Conservation (phyloP, 108 stramenopile species). For the Poteriospumella lacustris region DNA sequence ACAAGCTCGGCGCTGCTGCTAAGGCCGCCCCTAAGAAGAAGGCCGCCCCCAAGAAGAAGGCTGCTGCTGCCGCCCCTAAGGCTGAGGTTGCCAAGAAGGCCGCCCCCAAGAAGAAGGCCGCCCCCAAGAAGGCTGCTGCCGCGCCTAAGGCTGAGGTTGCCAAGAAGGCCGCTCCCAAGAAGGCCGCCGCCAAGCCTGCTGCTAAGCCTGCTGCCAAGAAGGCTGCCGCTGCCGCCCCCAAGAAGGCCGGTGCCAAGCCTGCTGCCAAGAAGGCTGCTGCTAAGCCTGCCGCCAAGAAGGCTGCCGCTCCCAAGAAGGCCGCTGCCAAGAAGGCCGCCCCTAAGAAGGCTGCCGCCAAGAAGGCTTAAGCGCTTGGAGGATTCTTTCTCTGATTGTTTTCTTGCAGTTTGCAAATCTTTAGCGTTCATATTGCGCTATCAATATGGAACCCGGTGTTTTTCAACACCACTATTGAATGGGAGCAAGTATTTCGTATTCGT, state of each 20-base stretch:
- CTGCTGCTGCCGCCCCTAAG: too few relatives aligned
- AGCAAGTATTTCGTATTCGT: too few relatives aligned
- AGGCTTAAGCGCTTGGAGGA: too few relatives aligned
- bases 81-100: not conserved
- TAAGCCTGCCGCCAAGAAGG: slow-evolving; percentile 34
- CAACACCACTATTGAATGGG: slow-evolving; percentile 21
- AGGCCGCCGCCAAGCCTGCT: not conserved
- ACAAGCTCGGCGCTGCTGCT: slow-evolving; percentile 34
- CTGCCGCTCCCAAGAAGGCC: slow-evolving; percentile 35
- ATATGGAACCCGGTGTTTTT: slow-evolving; percentile 16
- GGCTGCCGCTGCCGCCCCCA: not conserved
- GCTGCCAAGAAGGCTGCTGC: not conserved
- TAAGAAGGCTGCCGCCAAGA: too few relatives aligned
- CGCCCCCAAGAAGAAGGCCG: slow-evolving; percentile 16
- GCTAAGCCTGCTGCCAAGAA: slow-evolving; percentile 4
- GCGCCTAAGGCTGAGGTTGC: too few relatives aligned
- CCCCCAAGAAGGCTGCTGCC: slow-evolving; percentile 9
- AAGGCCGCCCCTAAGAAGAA: too few relatives aligned
- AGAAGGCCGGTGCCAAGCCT: not conserved
- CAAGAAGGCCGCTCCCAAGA: not conserved
- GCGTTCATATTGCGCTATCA: not conserved
- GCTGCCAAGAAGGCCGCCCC: slow-evolving; percentile 31
- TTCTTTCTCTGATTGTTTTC: too few relatives aligned
- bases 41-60: too few relatives aligned
- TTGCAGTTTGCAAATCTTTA: not conserved